Percentiles rank a stretch among this genome's conserved stretches.
These are phyloP conservation scores for Globisporangium paddicum DNA, from an alignment of 352 stramenopile genomes.

Conservation along the genomic window DNA sequence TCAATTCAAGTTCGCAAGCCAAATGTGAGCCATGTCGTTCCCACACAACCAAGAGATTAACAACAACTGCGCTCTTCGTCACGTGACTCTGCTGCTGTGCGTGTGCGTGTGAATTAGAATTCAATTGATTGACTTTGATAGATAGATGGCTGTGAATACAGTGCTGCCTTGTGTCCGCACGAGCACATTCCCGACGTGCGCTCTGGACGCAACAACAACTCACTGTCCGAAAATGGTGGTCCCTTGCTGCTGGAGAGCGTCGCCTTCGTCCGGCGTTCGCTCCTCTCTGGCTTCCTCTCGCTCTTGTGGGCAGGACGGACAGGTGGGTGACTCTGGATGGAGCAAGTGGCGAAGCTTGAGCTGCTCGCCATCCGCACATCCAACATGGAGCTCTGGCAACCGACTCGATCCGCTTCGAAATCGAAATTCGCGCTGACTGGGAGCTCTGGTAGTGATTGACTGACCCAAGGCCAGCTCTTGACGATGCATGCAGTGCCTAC, in stretches of 20 bases:
- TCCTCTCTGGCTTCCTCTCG: not conserved
- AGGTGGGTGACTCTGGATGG: not conserved
- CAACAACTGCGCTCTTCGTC: too few relatives aligned
- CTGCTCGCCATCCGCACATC: not conserved
- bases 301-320: too few relatives aligned
- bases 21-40: too few relatives aligned
- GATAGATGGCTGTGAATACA: too few relatives aligned
- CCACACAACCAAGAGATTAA: too few relatives aligned
- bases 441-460: not conserved
- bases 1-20: too few relatives aligned
- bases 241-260: too few relatives aligned
- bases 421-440: not conserved
- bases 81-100: too few relatives aligned
- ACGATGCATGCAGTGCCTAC: slow-evolving; percentile 26
- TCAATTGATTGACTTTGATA: not conserved
- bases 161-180: not conserved
- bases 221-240: too few relatives aligned
- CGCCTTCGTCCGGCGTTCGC: not conserved
- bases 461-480: not conserved
- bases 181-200: not conserved
- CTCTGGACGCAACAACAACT: not conserved
- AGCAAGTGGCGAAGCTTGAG: not conserved
- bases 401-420: not conserved
- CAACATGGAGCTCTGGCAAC: not conserved
- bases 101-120: not conserved